Evolutionary conservation across 208 protist species (phyloP), one percentile per base, ranked within the genome.

Genomic region (Wallacemonas sp.): DNA sequence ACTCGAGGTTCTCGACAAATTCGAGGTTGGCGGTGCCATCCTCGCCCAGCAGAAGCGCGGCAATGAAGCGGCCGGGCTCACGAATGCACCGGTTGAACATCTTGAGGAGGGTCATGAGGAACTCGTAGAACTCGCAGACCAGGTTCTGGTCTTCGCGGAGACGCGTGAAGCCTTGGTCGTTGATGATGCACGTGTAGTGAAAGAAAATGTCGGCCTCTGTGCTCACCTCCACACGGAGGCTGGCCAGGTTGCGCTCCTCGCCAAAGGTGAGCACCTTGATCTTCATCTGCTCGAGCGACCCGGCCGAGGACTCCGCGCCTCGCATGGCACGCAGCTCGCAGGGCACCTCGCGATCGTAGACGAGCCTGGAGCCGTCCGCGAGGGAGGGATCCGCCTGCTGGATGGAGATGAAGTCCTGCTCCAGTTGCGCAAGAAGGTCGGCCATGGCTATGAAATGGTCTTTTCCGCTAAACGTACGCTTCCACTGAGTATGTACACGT

Each of bases 1-100:
- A 98, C 72, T 97, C 89, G 55, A 98, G 77, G 61, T 97, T 97
- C 66, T 98, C 93, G 32, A 98, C 85, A 71, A 98, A 97, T 63
- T 98, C 92, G 55, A 98, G 65, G 32, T 89, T 92, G 0, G 84
- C 92, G 2, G 82, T 85, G 33, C 91, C 92, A 62, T 97, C 89
- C 22, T 85, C 77, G 26, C 78, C 79, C 22, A 98, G 65, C 23
- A 98, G 73, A 18, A 98, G 74, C 1, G 97, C 89, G 18, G 85
- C 88, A 25, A 97, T 82, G 67, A 97, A 95, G 39, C 83, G 77
- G 20, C 87, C 85, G 2, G 88, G 92, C 69, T 98, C 91, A 10
- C 83, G 82, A 55, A 98, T 97, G 74, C 89, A 96, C 18, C 86
- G 78, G 67, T 97, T 97, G 55, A 98, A 82, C 93, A 98, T 97